A percentile compares a stretch with the other conserved stretches of the same genome.
Evolutionary conservation across 2,329 filamentous ascomycete genomes (phyloP).

Genomic region (Zasmidium angulare): DNA sequence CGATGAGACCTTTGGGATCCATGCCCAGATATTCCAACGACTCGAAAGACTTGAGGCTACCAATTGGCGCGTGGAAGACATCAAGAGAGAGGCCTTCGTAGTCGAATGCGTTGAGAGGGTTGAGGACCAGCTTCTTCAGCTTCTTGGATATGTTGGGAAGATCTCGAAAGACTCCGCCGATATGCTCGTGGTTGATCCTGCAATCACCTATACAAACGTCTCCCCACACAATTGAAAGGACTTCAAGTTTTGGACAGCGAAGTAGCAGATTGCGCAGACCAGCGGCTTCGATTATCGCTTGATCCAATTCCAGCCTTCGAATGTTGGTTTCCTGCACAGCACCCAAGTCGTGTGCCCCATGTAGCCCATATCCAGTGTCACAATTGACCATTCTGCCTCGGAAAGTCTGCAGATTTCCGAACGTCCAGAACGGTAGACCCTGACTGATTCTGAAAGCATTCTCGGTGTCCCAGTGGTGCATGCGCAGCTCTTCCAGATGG

Average conservation of each 20-base stretch:
- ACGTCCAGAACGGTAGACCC: background rate
- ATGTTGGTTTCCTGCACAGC: background rate
- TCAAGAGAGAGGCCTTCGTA: background rate
- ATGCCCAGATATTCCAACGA: background rate
- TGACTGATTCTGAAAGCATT: background rate
- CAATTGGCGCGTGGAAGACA: background rate
- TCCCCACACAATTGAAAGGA: background rate
- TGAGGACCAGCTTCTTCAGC: background rate
- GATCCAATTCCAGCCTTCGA: background rate
- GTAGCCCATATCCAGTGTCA: background rate
- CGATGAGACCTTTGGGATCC: background rate
- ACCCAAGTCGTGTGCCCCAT: background rate
- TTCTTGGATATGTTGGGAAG: background rate
- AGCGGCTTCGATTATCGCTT: background rate
- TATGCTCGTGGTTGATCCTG: background rate
- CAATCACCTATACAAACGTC: background rate
- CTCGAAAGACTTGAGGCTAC: background rate
- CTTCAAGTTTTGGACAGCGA: background rate
- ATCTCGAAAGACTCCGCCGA: background rate
- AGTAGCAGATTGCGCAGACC: background rate
- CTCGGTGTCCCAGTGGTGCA: slow-evolving; percentile 4
- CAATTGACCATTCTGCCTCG: background rate
- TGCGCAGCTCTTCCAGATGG: background rate
- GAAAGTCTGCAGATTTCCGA: background rate
- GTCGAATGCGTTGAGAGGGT: background rate